Conservation (phyloP, 2,329 filamentous ascomycete genomes). For the Colletotrichum spinosum region DNA sequence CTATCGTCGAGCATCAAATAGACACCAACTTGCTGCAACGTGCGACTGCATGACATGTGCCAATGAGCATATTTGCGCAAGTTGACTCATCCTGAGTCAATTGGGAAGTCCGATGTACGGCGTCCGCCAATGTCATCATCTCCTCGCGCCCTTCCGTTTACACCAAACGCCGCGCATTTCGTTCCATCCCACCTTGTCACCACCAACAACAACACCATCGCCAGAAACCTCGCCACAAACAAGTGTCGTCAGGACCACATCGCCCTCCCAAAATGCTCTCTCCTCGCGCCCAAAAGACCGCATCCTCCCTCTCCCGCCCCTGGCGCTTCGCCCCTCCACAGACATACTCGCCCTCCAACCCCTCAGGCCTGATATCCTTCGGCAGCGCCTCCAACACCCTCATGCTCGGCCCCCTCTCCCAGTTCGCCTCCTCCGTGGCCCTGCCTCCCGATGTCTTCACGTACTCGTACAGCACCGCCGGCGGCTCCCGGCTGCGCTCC, state of each 20-base stretch:
- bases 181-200: not conserved
- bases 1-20: no score
- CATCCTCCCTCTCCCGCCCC: conserved; percentile 17
- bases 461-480: conserved; percentile 50
- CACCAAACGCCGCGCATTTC: not conserved
- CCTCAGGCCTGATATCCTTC: conserved; percentile 29
- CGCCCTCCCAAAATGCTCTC: conserved; percentile 2
- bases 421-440: conserved; percentile 21
- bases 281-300: conserved; percentile 19
- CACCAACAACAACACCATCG: not conserved
- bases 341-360: conserved; percentile 20
- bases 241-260: not conserved
- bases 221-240: not conserved
- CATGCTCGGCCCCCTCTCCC: conserved; percentile 13
- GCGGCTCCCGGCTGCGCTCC: conserved; percentile 48
- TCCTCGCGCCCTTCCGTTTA: not conserved
- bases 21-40: not conserved
- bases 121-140: not conserved
- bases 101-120: no score
- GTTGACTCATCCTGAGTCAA: not conserved
- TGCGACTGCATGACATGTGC: no score
- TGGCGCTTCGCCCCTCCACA: conserved; percentile 30
- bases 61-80: not conserved
- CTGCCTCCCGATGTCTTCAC: conserved; percentile 44
- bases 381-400: conserved; percentile 26